These are phyloP conservation scores for Penicillium canescens DNA, from an alignment of 495 filamentous ascomycete genomes.

Conservation along the genomic window DNA sequence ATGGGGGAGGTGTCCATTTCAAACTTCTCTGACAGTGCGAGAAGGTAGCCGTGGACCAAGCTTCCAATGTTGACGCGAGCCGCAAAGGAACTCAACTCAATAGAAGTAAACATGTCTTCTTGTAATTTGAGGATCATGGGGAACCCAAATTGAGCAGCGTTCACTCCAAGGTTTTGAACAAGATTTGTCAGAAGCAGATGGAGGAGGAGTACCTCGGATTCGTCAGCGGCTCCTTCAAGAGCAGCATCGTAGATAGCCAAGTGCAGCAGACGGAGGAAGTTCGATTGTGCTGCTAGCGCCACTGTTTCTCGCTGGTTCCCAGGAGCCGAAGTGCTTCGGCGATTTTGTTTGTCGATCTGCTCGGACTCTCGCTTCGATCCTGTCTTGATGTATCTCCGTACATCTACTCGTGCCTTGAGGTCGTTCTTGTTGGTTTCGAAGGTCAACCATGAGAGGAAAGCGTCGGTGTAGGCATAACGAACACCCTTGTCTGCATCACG, in stretches of 20 bases:
- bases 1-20: conserved; percentile 67
- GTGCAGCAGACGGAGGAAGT: conserved; percentile 82
- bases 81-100: conserved; percentile 47
- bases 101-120: conserved; percentile 71
- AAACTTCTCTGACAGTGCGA: conserved; percentile 74
- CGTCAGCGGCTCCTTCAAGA: conserved; percentile 65
- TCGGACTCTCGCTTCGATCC: conserved; percentile 33
- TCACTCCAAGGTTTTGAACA: conserved; percentile 77
- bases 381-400: conserved; percentile 38
- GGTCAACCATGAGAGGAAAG: conserved; percentile 77
- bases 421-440: conserved; percentile 74
- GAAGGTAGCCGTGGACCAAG: conserved; percentile 85
- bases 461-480: conserved; percentile 79
- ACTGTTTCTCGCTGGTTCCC: conserved; percentile 56
- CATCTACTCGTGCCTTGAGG: conserved; percentile 58
- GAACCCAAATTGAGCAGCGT: conserved; percentile 73
- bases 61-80: conserved; percentile 77
- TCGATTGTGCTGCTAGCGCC: conserved; percentile 54
- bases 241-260: conserved; percentile 85
- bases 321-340: conserved; percentile 60
- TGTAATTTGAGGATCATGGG: conserved; percentile 88
- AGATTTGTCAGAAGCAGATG: conserved; percentile 74
- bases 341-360: conserved; percentile 45
- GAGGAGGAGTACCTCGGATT: conserved; percentile 70
- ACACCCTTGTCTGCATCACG: conserved; percentile 75